Evolutionary conservation across 306 rosid species (phyloP).

Genomic region (Purshia tridentata): DNA sequence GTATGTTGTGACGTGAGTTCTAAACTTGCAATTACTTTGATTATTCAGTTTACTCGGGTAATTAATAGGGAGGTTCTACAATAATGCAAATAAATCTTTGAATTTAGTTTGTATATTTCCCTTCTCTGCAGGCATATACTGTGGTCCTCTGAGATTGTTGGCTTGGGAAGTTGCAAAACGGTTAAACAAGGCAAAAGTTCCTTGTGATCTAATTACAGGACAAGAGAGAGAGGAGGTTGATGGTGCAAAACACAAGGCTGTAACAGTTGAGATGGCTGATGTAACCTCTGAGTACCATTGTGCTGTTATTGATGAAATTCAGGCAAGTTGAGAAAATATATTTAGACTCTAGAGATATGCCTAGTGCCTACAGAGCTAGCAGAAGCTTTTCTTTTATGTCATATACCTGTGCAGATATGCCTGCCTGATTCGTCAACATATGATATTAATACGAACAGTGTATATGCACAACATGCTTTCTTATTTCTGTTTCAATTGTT

Average conservation of each 20-base stretch:
- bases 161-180: constrained; percentile 96
- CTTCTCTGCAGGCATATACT: constrained; percentile 68
- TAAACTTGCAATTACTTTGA: not conserved
- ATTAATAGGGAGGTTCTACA: constrained; percentile 13
- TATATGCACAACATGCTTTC: too few species aligned
- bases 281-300: constrained; percentile 67
- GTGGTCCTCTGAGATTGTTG: constrained; percentile 95
- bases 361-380: too few species aligned
- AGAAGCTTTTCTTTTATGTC: too few species aligned
- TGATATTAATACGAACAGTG: too few species aligned
- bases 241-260: constrained; percentile 86
- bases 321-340: constrained; percentile 52
- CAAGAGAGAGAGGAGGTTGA: constrained; percentile 87
- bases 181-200: constrained; percentile 87
- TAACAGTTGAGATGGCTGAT: constrained; percentile 97
- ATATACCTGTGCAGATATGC: too few species aligned
- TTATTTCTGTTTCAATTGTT: too few species aligned
- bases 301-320: constrained; percentile 91
- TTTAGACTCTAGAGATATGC: constrained; percentile 20
- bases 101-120: constrained; percentile 15
- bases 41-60: constrained; percentile 7
- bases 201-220: constrained; percentile 85
- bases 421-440: too few species aligned
- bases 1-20: constrained; percentile 38
- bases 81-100: constrained; percentile 10